Evolutionary conservation across 2,329 filamentous ascomycete species (phyloP).

Genomic region (Fusarium marasasianum): DNA sequence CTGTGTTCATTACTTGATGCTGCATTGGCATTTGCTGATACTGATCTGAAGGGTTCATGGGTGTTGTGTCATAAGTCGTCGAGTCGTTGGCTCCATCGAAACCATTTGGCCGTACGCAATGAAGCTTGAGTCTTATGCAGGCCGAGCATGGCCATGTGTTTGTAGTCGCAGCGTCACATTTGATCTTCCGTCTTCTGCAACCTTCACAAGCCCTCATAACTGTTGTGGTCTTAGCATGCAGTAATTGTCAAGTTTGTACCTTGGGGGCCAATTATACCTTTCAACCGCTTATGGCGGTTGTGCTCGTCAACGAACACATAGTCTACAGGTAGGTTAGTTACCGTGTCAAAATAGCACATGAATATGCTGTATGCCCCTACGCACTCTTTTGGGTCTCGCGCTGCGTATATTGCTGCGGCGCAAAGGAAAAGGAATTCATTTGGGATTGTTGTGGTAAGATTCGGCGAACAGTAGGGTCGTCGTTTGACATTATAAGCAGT

Average conservation of each 20-base stretch:
- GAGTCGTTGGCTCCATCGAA: slow-evolving; percentile 61
- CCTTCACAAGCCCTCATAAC: slow-evolving; percentile 98
- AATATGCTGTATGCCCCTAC: slow-evolving; percentile 44
- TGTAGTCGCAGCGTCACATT: slow-evolving; percentile 95
- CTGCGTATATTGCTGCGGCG: slow-evolving; percentile 64
- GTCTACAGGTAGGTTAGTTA: slow-evolving; percentile 62
- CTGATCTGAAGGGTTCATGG: slow-evolving; percentile 46
- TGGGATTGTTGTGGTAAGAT: slow-evolving; percentile 69
- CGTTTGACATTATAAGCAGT: slow-evolving; percentile 61
- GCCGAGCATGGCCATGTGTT: slow-evolving; percentile 98
- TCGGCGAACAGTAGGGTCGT: slow-evolving; percentile 69
- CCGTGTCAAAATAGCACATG: neutral
- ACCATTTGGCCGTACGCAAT: slow-evolving; percentile 89
- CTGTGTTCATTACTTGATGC: slow-evolving; percentile 54
- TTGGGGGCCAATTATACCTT: slow-evolving; percentile 68
- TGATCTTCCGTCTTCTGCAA: slow-evolving; percentile 94
- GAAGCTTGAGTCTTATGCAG: slow-evolving; percentile 89
- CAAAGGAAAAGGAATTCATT: slow-evolving; percentile 80
- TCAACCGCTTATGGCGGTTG: slow-evolving; percentile 95
- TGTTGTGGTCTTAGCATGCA: slow-evolving; percentile 49
- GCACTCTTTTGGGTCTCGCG: slow-evolving; percentile 87
- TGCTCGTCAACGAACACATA: slow-evolving; percentile 99
- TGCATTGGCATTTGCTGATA: slow-evolving; percentile 63
- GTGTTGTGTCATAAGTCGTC: slow-evolving; percentile 47
- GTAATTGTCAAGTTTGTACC: neutral